Percentiles rank a stretch among this genome's conserved stretches.
phyloP scores from a whole-genome alignment of 2,329 filamentous ascomycete genomes.

The Arthroderma sp. region DNA sequence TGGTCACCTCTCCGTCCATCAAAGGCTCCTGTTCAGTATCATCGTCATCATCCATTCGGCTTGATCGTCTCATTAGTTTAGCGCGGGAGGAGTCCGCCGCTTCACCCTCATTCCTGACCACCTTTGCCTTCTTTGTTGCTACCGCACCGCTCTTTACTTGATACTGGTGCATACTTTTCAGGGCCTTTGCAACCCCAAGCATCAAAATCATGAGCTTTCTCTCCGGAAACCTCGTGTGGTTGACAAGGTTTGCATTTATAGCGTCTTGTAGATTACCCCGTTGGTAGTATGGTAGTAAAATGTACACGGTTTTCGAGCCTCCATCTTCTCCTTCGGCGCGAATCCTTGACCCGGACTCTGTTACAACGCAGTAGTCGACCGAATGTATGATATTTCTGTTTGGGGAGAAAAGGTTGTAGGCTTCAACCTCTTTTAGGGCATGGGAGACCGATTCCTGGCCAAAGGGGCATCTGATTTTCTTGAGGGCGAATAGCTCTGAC shows the following conservation, averaged over 20 bases:
- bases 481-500: slow-evolving; percentile 79
- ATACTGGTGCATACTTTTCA: slow-evolving; percentile 88
- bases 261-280: slow-evolving; percentile 93
- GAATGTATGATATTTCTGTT: slow-evolving; percentile 76
- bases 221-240: slow-evolving; percentile 83
- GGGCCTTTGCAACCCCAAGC: slow-evolving; percentile 74
- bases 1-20: slow-evolving; percentile 63
- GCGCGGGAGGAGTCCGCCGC: slow-evolving; percentile 36
- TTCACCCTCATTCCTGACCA: slow-evolving; percentile 42
- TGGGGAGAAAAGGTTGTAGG: slow-evolving; percentile 77
- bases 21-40: slow-evolving; percentile 66
- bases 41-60: slow-evolving; percentile 49
- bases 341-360: slow-evolving; percentile 47
- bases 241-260: slow-evolving; percentile 97
- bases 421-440: slow-evolving; percentile 93
- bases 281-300: slow-evolving; percentile 87
- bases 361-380: slow-evolving; percentile 69
- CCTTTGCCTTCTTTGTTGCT: slow-evolving; percentile 43
- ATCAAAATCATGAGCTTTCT: slow-evolving; percentile 78
- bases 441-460: slow-evolving; percentile 90
- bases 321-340: slow-evolving; percentile 45
- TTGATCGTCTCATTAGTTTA: slow-evolving; percentile 29
- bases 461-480: slow-evolving; percentile 98
- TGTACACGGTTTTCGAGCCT: slow-evolving; percentile 85
- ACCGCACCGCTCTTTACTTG: slow-evolving; percentile 46